phyloP scores from a whole-genome alignment of 2,329 filamentous ascomycete genomes.

The Magnaporthiopsis poae region DNA sequence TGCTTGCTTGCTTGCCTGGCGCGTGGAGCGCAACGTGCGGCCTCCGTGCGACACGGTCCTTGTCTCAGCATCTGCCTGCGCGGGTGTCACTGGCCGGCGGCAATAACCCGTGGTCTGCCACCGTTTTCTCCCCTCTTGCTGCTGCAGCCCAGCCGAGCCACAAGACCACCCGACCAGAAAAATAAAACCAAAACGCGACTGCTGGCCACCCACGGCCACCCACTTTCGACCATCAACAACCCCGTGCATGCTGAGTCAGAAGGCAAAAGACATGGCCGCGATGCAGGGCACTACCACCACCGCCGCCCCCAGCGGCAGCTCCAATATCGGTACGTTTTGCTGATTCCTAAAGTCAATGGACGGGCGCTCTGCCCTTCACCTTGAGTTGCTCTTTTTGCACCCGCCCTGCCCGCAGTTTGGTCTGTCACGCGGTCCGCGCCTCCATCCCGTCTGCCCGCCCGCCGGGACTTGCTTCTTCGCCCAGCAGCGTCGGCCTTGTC shows the following conservation, averaged over 20 bases:
- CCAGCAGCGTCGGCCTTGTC: not conserved
- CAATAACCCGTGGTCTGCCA: not conserved
- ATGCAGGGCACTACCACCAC: slow-evolving; percentile 9
- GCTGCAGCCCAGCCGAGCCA: not conserved
- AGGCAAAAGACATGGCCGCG: not conserved
- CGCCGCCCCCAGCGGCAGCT: not conserved
- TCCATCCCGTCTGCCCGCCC: not conserved
- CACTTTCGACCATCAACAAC: not conserved
- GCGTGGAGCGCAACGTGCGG: not conserved
- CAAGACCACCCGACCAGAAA: not conserved
- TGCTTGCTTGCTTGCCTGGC: not conserved
- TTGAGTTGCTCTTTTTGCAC: not conserved
- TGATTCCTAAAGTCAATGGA: not conserved
- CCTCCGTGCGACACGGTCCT: not conserved
- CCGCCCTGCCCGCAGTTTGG: not conserved
- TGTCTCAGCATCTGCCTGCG: not conserved
- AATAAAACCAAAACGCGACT: slow-evolving; percentile 4
- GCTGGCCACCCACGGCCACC: not conserved
- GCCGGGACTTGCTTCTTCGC: slow-evolving; percentile 1
- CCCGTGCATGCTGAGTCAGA: slow-evolving; percentile 11
- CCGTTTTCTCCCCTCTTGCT: not conserved
- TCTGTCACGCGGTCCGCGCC: not conserved
- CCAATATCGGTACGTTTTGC: slow-evolving; percentile 5
- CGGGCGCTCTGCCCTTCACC: not conserved
- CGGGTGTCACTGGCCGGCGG: not conserved